Base-by-base conservation (phyloP, 2,329 filamentous ascomycete genomes). In the Cyphellophora attinorum region DNA sequence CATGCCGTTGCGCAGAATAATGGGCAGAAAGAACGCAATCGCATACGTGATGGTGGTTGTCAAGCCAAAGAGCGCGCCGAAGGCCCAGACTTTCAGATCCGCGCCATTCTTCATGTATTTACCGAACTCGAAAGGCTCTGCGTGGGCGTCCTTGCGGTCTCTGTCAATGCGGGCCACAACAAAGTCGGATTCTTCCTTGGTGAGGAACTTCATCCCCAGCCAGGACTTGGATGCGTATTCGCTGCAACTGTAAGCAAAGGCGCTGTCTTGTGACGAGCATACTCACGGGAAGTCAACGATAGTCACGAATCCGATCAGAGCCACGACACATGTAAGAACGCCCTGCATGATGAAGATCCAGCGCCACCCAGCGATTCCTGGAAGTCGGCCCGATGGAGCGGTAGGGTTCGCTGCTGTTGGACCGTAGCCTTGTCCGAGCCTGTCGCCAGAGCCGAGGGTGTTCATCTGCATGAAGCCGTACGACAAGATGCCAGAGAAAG, bases 21-120 rank as follows among this genome's bases (percentile, higher is more conserved):
- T 74, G 5, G 84, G 83, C 5, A 89, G 60, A 52, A 88, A 88
- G 56, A 83, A 89, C 3, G 82, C 80, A 6, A 91, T 70, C 0
- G 82, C 76, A 52, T 91, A 91, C 14, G 71, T 71, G 33, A 83
- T 72, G 10, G 81, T 82, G 1, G 83, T 86, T 2, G 74, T 73
- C 12, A 41, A 34, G 31, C 40, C 29, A 33, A 69, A 72, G 34
- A 73, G 62, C 45, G 63, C 39, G 1, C 67, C 71, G 37, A 71
- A 74, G 2, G 54, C 65, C 68, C 70, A 74, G 34, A 74, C 61
- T 46, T 75, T 74, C 35, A 60, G 47, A 41, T 74, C 70, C 1
- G 55, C 35, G 3, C 57, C 67, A 12, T 61, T 58, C 19, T 53
- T 55, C 32, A 73, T 52, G 51, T 69, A 74, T 37, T 64, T 65